Conservation (phyloP, 257 asterid genomes). For the Penstemon newberryi region DNA sequence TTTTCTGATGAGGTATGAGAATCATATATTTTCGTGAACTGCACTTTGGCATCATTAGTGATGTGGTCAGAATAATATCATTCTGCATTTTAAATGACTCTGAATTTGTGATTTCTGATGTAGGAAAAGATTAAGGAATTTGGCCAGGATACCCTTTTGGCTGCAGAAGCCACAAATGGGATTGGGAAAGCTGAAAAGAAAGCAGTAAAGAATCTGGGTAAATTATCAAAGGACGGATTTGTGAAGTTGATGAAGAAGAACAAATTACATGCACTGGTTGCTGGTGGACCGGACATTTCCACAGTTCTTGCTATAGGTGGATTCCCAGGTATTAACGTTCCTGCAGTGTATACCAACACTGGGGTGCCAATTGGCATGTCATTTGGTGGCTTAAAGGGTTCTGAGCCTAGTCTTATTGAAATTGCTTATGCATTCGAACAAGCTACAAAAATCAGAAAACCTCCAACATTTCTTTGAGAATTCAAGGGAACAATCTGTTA, state of each 20-base stretch:
- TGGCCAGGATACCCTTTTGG: slow-evolving; percentile 52
- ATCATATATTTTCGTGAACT: no score
- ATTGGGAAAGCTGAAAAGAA: slow-evolving; percentile 42
- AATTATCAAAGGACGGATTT: slow-evolving; percentile 45
- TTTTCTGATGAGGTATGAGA: slow-evolving; percentile 43
- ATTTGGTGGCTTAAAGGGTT: slow-evolving; percentile 64
- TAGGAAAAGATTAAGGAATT: slow-evolving; percentile 40
- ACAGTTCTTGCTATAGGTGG: slow-evolving; percentile 64
- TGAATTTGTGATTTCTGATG: not conserved
- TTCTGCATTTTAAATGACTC: no score
- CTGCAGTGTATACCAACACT: slow-evolving; percentile 54
- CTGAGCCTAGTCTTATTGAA: slow-evolving; percentile 59
- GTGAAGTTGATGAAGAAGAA: slow-evolving; percentile 57
- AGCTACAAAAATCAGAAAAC: slow-evolving; percentile 57
- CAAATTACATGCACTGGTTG: slow-evolving; percentile 54
- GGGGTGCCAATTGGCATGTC: slow-evolving; percentile 65
- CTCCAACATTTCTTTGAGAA: slow-evolving; percentile 37
- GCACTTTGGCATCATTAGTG: no score
- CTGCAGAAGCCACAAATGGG: slow-evolving; percentile 54
- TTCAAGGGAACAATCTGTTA: no score
- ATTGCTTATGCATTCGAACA: slow-evolving; percentile 65
- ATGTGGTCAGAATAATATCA: no score
- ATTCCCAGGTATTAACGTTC: slow-evolving; percentile 60
- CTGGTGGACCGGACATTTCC: slow-evolving; percentile 40
- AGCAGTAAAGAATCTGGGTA: slow-evolving; percentile 47